These are phyloP conservation scores for Microbotryum silenes-acaulis DNA, from an alignment of 1,284 basidiomycete species.

Conservation along the genomic window DNA sequence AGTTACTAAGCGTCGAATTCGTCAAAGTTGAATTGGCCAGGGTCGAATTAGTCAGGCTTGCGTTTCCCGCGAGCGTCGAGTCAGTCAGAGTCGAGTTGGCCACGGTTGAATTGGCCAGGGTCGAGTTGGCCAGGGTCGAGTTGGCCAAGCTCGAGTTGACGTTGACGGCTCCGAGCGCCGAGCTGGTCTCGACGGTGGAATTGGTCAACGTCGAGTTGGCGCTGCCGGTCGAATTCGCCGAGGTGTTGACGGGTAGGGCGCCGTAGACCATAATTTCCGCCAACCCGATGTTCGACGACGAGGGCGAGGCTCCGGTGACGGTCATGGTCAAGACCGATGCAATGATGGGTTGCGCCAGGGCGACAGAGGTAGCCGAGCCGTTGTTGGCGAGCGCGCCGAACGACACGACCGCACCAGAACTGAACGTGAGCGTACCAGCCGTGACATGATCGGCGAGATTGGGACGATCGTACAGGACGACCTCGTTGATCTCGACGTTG, in stretches of 20 bases:
- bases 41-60: too few species aligned
- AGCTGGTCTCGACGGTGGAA: not conserved
- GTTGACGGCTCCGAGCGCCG: not conserved
- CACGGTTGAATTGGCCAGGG: too few species aligned
- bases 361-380: constrained; percentile 11
- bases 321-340: constrained; percentile 5
- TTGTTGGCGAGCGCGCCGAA: constrained; percentile 19
- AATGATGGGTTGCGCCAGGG: constrained; percentile 4
- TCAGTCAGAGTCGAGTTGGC: too few species aligned
- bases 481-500: constrained; percentile 15
- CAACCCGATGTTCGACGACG: constrained; percentile 23
- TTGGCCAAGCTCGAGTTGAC: not conserved
- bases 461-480: constrained; percentile 24
- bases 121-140: not conserved
- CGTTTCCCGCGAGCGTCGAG: too few species aligned
- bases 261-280: constrained; percentile 22
- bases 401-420: constrained; percentile 10
- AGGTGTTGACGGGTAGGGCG: constrained; percentile 3
- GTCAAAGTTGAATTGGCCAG: too few species aligned
- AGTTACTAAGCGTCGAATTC: not conserved
- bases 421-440: constrained; percentile 16
- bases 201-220: not conserved
- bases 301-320: constrained; percentile 17
- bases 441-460: constrained; percentile 23
- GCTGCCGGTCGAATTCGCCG: constrained; percentile 1